A percentile compares a stretch with the other conserved stretches of the same genome.
These are phyloP conservation scores for Tephrocybe sp. DNA, from an alignment of 768 basidiomycete genomes.

Conservation along the genomic window DNA sequence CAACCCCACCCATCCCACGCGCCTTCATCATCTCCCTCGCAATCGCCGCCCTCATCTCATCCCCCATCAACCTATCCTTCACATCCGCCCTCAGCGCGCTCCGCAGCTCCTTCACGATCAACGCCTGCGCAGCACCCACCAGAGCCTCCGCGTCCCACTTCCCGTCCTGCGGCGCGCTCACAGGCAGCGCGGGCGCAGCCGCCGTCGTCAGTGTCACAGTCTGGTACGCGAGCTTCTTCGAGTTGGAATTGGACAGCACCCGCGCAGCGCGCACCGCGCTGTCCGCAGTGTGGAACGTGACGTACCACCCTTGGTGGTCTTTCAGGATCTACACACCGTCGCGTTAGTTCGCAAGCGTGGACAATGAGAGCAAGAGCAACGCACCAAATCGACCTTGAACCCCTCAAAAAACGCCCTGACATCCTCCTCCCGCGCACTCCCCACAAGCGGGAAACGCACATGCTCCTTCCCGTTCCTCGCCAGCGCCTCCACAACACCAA, in stretches of 20 bases:
- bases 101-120: constrained; percentile 58
- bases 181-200: constrained; percentile 35
- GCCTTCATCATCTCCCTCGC: constrained; percentile 48
- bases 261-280: constrained; percentile 67
- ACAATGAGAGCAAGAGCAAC: constrained; percentile 24
- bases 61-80: constrained; percentile 55
- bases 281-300: constrained; percentile 69
- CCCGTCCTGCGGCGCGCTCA: constrained; percentile 37
- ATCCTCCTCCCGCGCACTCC: constrained; percentile 53
- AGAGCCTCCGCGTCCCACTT: constrained; percentile 52
- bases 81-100: constrained; percentile 64
- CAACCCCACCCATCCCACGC: constrained; percentile 20
- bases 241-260: constrained; percentile 50
- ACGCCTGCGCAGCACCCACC: constrained; percentile 51
- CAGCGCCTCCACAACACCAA: constrained; percentile 48
- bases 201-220: constrained; percentile 57
- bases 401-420: constrained; percentile 67
- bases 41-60: constrained; percentile 52
- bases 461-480: constrained; percentile 67
- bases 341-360: neutral
- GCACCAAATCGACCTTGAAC: constrained; percentile 73
- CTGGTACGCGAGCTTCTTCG: constrained; percentile 58
- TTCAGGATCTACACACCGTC: constrained; percentile 61
- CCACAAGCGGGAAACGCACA: constrained; percentile 53
- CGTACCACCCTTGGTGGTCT: constrained; percentile 74